Evolutionary conservation across 352 stramenopile genomes (phyloP), one percentile per base, ranked within the genome.

Genomic region (Chrysophaeum taylorii): DNA sequence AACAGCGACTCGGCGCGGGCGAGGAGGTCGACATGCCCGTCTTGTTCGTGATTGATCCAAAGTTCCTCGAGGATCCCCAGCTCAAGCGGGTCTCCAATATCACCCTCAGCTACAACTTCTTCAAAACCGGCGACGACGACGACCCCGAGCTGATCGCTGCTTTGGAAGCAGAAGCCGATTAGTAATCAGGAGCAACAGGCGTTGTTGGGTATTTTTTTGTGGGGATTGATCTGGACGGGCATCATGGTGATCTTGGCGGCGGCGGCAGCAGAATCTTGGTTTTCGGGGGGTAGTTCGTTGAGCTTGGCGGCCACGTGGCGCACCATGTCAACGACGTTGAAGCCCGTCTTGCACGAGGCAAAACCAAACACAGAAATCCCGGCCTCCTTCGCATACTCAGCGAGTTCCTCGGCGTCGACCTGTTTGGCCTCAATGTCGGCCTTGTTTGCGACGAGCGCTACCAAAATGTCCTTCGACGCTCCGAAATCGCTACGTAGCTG

Each of bases 31-130:
- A 96, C 81, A 98, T 98, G 94, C 94, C 94, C 35, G 93, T 98
- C 27, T 98, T 99, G 76, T 99, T 98, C 84, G 98, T 98, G 81
- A 97, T 99, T 74, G 95, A 99, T 83, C 95, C 95, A 7, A 93
- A 98, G 63, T 96, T 98, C 75, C 87, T 94, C 64, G 89, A 98
- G 76, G 95, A 99, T 79, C 90, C 93, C 29, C 84, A 88, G 64
- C 94, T 99, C 87, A 84, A 84, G n/a, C 91, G 93, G 39, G 89
- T 98, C 41, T 87, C 93, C 77, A 96, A 97, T 79, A 94, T 99
- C 73, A 98, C 94, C 53, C 87, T 99, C 63, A 96, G 88, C 68
- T 98, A 98, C 82, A 97, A 91, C 36, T 98, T 98, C 77, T 97
- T 97, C 84, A 93, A 96, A 78, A 97, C 92, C 0, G 92, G 96